phyloP scores from a whole-genome alignment of 202 grass and related monocot species.

The Eragrostis tef region DNA sequence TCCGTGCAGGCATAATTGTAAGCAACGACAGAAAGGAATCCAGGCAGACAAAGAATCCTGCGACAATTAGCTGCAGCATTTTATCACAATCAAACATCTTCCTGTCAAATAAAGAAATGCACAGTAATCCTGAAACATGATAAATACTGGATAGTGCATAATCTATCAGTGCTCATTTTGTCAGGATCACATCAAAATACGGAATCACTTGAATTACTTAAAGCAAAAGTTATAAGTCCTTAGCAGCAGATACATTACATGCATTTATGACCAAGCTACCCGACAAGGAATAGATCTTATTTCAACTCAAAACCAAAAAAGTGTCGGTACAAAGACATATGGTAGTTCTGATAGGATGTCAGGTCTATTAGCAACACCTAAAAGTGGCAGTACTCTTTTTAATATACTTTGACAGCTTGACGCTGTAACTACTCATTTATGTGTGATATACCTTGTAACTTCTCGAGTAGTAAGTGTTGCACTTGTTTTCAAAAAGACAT shows the following conservation, averaged over 20 bases:
- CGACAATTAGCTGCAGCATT: conserved; percentile 85
- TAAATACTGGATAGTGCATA: not conserved
- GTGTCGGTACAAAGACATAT: conserved; percentile 10
- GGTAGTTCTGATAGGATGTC: not conserved
- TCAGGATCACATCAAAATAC: not conserved
- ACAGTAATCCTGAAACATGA: conserved; percentile 25
- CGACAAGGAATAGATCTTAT: not conserved
- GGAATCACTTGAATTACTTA: not conserved
- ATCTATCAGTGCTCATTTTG: not conserved
- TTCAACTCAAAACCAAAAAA: not conserved
- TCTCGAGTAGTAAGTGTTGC: not conserved
- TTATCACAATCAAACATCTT: conserved; percentile 63
- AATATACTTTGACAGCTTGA: not conserved
- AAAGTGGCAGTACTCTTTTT: not conserved
- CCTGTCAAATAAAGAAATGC: conserved; percentile 23
- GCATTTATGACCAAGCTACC: not conserved
- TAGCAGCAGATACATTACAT: not conserved
- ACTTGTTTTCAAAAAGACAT: not conserved
- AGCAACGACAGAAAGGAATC: conserved; percentile 97
- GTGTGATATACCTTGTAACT: not conserved
- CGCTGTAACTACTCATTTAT: not conserved
- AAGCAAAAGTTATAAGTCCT: not conserved
- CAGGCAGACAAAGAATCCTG: conserved; percentile 94
- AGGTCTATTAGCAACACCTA: not conserved
- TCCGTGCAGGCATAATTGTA: conserved; percentile 97